Base-by-base conservation (phyloP, 2,329 filamentous ascomycete genomes). In the Microdochium nivale region DNA sequence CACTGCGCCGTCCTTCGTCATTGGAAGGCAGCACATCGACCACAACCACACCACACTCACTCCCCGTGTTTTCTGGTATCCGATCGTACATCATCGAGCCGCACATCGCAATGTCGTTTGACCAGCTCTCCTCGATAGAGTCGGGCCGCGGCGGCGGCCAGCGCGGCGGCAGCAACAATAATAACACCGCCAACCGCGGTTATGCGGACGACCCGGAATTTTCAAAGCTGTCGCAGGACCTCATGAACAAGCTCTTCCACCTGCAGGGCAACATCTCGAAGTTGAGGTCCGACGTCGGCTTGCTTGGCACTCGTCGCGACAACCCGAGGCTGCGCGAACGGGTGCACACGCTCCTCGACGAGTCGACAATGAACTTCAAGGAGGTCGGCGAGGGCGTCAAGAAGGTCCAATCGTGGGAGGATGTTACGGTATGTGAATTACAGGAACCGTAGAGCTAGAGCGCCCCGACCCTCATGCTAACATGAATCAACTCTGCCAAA, bases 181-280 rank as follows among this genome's bases (percentile, higher is more conserved):
- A 83, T 55, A 75, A 81, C 54, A 82, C 87, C 67, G 85, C 86
- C 65, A 75, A 82, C 47, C 74, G 83, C 56, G 59, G 58, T 62
- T 99, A 96, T 72, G 78, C 81, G 64, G 94, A 99, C 72, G 90
- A 97, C 67, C 94, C 94, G 49, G 90, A 90, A 58, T 99, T 97
- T 77, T 81, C 89, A 64, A 79, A 81, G 53, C 81, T 95, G 60
- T 89, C 91, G 55, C 84, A 88, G 64, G 80, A 86, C 53, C 81
- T 97, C 54, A 95, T 88, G 70, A 87, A 89, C 69, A 87, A 92
- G 68, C 79, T 99, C 49, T 96, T 96, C 73, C 84, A 85, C 55
- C 80, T 99, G 55, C 91, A 91, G 50, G 87, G 87, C 57, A 94
- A 91, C 69, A 92, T 96, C 60, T 84, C 88, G 52, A 86, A 89